These are phyloP conservation scores for sunflower (Helianthus annuus) DNA, from an alignment of 129 eudicot genomes.

Conservation along the genomic window HanXRQr2.0-SUNRISE NC_035435.2:44365544-44366043, in stretches of 20 bases:
- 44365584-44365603: background rate
- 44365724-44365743: conserved; percentile 54
- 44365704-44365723: conserved; percentile 70
- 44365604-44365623: background rate
- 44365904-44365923: too few species aligned
- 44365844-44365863: too few species aligned
- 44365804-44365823: conserved; percentile 91
- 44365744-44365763: conserved; percentile 50
- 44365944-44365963: too few species aligned
- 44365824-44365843: conserved; percentile 91
- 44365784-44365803: conserved; percentile 84
- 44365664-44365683: conserved; percentile 60
- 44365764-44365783: conserved; percentile 87
- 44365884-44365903: too few species aligned
- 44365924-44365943: too few species aligned
- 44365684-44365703: conserved; percentile 71
- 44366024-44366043: conserved; percentile 53
- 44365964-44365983: too few species aligned
- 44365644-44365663: background rate
- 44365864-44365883: too few species aligned
- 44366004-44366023: conserved; percentile 8
- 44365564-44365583: background rate
- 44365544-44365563: conserved; percentile 66
- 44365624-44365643: background rate
- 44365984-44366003: too few species aligned